These are phyloP conservation scores for Eruca vesicaria DNA, from an alignment of 441 rosid species.

Conservation along the genomic window DNA sequence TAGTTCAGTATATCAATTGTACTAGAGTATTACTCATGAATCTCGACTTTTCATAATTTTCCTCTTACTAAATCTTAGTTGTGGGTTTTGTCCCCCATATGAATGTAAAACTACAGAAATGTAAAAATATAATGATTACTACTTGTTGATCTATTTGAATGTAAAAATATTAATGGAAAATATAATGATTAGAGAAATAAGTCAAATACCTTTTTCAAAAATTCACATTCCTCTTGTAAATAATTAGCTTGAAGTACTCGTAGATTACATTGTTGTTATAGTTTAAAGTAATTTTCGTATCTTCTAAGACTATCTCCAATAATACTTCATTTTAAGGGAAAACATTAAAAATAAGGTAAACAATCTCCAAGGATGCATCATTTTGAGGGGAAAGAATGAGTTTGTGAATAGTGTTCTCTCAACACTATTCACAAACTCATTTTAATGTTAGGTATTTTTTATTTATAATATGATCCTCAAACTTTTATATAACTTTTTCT, in stretches of 20 bases:
- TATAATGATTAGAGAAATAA: background rate
- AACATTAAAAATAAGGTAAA: too few relatives aligned
- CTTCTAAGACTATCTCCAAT: background rate
- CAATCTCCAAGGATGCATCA: too few relatives aligned
- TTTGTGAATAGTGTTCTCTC: too few relatives aligned
- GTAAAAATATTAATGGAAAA: background rate
- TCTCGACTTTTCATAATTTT: background rate
- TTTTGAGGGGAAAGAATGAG: too few relatives aligned
- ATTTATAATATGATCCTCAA: too few relatives aligned
- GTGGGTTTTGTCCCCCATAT: background rate
- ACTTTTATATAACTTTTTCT: too few relatives aligned
- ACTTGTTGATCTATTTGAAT: background rate
- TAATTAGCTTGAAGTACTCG: background rate
- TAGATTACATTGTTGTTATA: background rate
- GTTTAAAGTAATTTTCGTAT: background rate
- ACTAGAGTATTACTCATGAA: background rate
- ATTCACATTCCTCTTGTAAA: background rate
- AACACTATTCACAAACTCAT: too few relatives aligned
- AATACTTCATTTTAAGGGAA: background rate
- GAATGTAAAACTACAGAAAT: background rate
- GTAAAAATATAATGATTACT: background rate
- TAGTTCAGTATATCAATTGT: background rate
- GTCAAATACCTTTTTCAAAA: background rate
- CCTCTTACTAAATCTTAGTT: background rate
- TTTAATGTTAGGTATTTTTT: too few relatives aligned